These are phyloP conservation scores for Cystobasidiopsis lactophilus DNA, from an alignment of 768 basidiomycete genomes.

Conservation along the genomic window DNA sequence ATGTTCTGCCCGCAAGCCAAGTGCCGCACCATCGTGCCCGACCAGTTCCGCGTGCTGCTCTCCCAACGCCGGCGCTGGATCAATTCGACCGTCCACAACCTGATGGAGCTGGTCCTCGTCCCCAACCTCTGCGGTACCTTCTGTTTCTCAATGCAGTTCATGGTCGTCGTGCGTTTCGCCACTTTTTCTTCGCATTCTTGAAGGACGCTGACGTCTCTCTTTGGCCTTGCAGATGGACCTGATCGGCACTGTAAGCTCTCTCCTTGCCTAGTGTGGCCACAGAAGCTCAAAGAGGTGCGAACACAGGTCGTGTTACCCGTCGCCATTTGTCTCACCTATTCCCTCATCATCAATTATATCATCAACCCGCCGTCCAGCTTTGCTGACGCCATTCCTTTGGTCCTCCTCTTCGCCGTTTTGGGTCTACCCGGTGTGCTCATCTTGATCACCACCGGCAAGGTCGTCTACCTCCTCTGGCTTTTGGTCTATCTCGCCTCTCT, in stretches of 20 bases:
- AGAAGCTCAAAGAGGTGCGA: conserved; percentile 2
- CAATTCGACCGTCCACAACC: conserved; percentile 96
- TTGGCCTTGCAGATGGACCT: conserved; percentile 13
- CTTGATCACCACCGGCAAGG: conserved; percentile 75
- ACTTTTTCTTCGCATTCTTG: conserved; percentile 27
- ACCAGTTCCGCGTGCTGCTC: conserved; percentile 74
- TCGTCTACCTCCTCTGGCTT: conserved; percentile 98
- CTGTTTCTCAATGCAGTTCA: conserved; percentile 99
- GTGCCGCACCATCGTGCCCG: conserved; percentile 87
- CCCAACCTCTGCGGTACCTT: conserved; percentile 95
- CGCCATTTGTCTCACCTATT: conserved; percentile 74
- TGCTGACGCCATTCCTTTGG: conserved; percentile 76
- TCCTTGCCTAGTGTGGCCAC: no score
- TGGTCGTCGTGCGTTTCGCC: conserved; percentile 91
- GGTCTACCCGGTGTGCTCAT: conserved; percentile 84
- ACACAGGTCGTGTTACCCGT: conserved; percentile 78
- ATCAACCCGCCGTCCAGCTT: conserved; percentile 62
- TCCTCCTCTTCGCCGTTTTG: conserved; percentile 70
- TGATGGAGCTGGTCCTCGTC: conserved; percentile 95
- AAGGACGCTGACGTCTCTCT: neutral
- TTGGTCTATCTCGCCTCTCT: conserved; percentile 74
- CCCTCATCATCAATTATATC: conserved; percentile 55
- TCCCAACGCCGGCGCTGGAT: conserved; percentile 98
- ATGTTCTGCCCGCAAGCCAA: conserved; percentile 93
- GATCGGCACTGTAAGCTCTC: conserved; percentile 27